phyloP scores from a whole-genome alignment of 768 basidiomycete genomes.

The Dictyophora rubrovolvata region DNA sequence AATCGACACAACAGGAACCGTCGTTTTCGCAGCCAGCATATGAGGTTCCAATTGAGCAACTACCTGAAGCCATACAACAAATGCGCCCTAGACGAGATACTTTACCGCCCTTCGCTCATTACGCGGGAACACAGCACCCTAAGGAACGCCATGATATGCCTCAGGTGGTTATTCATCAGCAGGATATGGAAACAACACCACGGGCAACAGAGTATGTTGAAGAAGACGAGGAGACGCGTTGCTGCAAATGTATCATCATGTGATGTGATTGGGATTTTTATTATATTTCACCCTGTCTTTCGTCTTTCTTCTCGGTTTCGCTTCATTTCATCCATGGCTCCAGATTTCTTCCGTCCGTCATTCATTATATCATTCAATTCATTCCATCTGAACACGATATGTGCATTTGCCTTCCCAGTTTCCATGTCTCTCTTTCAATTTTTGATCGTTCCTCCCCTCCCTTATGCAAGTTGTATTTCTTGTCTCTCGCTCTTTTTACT shows the following conservation, averaged over 20 bases:
- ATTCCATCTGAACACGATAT: no score
- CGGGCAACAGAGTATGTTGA: constrained; percentile 25
- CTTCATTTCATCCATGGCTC: no score
- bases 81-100: constrained; percentile 15
- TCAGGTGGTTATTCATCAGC: constrained; percentile 18
- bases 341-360: no score
- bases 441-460: no score
- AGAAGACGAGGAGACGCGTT: constrained; percentile 45
- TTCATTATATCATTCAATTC: no score
- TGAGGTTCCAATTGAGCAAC: constrained; percentile 21
- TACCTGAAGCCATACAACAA: constrained; percentile 14
- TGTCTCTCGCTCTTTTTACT: no score
- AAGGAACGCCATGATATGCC: constrained; percentile 10
- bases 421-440: no score
- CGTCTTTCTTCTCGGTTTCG: not conserved
- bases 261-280: constrained; percentile 29
- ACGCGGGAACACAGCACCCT: constrained; percentile 8
- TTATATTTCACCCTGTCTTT: not conserved
- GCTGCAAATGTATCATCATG: constrained; percentile 82
- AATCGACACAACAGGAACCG: constrained; percentile 13
- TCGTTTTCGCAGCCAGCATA: constrained; percentile 10
- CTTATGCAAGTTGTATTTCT: no score
- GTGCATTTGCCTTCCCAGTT: no score
- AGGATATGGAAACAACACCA: constrained; percentile 16
- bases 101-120: constrained; percentile 42